phyloP scores from a whole-genome alignment of 2,329 filamentous ascomycete genomes.

The Ophiognomonia clavigignenti-juglandacearum region DNA sequence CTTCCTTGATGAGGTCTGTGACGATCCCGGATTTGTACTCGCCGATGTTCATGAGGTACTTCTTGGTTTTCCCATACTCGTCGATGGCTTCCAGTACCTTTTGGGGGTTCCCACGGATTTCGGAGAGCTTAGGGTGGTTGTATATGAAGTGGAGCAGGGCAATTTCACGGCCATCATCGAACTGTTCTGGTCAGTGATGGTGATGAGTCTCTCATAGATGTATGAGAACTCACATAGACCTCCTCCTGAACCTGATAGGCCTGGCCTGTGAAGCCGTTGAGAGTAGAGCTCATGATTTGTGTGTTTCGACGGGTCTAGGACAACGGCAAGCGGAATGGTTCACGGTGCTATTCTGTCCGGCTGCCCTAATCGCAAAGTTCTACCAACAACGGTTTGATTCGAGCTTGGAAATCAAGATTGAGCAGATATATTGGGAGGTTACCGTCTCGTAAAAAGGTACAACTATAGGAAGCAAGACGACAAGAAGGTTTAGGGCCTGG shows the following conservation, averaged over 20 bases:
- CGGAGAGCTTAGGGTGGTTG: constrained; percentile 53
- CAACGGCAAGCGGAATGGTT: too few relatives aligned
- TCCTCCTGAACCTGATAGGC: constrained; percentile 38
- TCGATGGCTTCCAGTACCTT: constrained; percentile 67
- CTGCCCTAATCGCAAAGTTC: too few relatives aligned
- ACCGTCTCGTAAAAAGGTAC: too few relatives aligned
- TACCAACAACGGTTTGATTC: too few relatives aligned
- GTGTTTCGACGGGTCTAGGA: too few relatives aligned
- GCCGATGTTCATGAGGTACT: constrained; percentile 78
- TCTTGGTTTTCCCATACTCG: constrained; percentile 53
- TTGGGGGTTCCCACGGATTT: constrained; percentile 59
- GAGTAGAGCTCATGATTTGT: constrained; percentile 10
- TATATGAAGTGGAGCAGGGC: constrained; percentile 69
- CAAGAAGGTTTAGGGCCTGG: too few relatives aligned
- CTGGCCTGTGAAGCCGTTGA: constrained; percentile 29
- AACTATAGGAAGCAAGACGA: too few relatives aligned
- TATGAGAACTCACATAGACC: constrained; percentile 25
- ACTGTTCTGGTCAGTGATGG: constrained; percentile 29
- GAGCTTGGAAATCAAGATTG: too few relatives aligned
- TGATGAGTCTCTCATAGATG: not conserved
- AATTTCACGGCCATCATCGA: constrained; percentile 69
- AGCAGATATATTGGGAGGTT: too few relatives aligned
- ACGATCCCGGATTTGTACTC: constrained; percentile 70
- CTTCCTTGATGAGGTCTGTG: constrained; percentile 59
- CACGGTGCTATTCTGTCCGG: too few relatives aligned